Conservation (phyloP, 2,329 filamentous ascomycete species). For the Arthroderma sp. region DNA sequence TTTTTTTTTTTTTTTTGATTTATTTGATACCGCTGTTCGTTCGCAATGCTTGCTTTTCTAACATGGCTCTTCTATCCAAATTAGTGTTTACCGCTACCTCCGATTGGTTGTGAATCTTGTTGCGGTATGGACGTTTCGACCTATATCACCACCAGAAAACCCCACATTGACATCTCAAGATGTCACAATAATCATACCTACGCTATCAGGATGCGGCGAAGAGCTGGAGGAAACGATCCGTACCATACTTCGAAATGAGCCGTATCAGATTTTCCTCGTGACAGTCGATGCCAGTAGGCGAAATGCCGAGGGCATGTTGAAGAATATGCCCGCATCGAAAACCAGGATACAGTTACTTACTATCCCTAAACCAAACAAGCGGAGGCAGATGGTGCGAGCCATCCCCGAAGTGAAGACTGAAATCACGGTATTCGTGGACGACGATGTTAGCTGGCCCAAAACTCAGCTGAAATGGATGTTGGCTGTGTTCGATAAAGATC, state of each 20-base stretch:
- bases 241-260: conserved; percentile 38
- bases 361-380: conserved; percentile 83
- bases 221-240: conserved; percentile 70
- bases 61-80: conserved; percentile 5
- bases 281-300: conserved; percentile 70
- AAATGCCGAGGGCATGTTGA: conserved; percentile 50
- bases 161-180: conserved; percentile 68
- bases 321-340: conserved; percentile 41
- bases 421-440: conserved; percentile 87
- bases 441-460: conserved; percentile 84
- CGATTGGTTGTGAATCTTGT: conserved; percentile 73
- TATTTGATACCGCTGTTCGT: background rate
- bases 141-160: conserved; percentile 66
- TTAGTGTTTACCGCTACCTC: conserved; percentile 74
- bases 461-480: conserved; percentile 84
- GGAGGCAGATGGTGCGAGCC: conserved; percentile 81
- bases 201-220: conserved; percentile 74
- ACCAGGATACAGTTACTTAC: conserved; percentile 61
- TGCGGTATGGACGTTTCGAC: conserved; percentile 77
- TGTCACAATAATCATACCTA: conserved; percentile 89
- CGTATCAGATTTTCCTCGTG: conserved; percentile 65
- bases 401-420: conserved; percentile 71
- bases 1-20: background rate
- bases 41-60: conserved; percentile 3
- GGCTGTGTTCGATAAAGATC: conserved; percentile 72